Percentiles rank a stretch among this genome's conserved stretches.
Conservation (phyloP, 352 stramenopile genomes). For the Pythium dissimile region DNA sequence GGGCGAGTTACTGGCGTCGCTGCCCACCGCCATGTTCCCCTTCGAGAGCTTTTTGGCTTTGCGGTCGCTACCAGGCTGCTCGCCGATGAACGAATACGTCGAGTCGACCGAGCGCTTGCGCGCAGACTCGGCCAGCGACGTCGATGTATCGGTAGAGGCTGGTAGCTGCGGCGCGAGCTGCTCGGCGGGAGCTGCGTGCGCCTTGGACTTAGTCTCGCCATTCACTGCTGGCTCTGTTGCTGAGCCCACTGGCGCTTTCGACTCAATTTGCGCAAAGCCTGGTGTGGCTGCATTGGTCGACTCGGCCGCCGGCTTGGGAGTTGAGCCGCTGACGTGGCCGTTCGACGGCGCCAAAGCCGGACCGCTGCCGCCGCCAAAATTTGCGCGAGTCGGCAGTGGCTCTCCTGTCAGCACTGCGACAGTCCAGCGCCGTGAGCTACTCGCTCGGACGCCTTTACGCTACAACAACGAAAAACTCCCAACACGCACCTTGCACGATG, state of each 20-base stretch:
- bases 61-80: not conserved
- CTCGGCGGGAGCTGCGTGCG: no score
- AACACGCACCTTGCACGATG: slow-evolving; percentile 45
- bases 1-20: not conserved
- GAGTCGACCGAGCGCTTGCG: slow-evolving; percentile 20
- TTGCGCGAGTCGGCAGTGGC: slow-evolving; percentile 27
- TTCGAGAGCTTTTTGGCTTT: slow-evolving; percentile 5
- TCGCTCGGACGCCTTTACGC: no score
- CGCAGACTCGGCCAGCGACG: not conserved
- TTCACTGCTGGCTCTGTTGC: no score
- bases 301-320: not conserved
- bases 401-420: slow-evolving; percentile 48
- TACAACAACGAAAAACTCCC: not conserved
- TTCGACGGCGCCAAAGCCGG: no score
- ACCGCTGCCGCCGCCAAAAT: slow-evolving; percentile 30
- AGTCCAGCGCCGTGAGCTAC: no score
- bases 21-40: slow-evolving; percentile 13
- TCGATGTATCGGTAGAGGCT: no score
- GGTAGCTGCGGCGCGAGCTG: no score
- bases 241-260: no score
- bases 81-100: slow-evolving; percentile 12
- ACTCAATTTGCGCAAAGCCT: no score
- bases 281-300: not conserved
- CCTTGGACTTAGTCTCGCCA: no score
- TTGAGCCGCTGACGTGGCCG: not conserved